Conservation (phyloP, 2,329 filamentous ascomycete genomes). For the Aspergillus quadrilineatus region DNA sequence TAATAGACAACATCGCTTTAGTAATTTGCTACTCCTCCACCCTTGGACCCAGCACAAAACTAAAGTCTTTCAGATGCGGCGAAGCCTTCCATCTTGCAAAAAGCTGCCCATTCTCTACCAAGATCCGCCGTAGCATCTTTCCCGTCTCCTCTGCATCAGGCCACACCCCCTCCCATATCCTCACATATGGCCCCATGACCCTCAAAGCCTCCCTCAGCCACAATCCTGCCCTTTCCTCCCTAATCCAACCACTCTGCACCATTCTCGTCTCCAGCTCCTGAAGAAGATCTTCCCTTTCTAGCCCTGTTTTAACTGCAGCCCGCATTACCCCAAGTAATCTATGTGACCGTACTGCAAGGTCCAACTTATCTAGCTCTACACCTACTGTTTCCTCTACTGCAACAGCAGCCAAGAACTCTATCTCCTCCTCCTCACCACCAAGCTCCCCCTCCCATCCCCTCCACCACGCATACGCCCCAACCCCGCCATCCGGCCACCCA, state of each 20-base stretch:
- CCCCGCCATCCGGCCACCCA: constrained; percentile 24
- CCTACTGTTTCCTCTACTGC: constrained; percentile 22
- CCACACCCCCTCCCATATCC: constrained; percentile 21
- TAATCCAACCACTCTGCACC: constrained; percentile 18
- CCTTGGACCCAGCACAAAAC: constrained; percentile 18
- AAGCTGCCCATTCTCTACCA: constrained; percentile 26
- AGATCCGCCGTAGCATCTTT: constrained; percentile 21
- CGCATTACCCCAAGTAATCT: constrained; percentile 21
- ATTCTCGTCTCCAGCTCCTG: constrained; percentile 21
- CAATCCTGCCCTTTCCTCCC: constrained; percentile 15
- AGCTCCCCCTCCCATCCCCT: constrained; percentile 25
- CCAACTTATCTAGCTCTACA: constrained; percentile 19
- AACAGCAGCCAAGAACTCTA: constrained; percentile 23
- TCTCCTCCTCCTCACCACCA: constrained; percentile 24
- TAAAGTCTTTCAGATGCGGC: constrained; percentile 18
- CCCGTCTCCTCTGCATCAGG: constrained; percentile 19
- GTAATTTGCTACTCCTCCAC: too few relatives aligned
- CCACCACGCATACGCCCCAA: constrained; percentile 17
- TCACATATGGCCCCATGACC: constrained; percentile 21
- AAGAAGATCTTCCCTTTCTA: constrained; percentile 20
- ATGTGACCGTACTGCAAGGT: constrained; percentile 22
- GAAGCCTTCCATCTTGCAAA: constrained; percentile 24
- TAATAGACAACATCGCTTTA: too few relatives aligned
- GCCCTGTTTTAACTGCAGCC: constrained; percentile 19
- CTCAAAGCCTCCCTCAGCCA: constrained; percentile 20